Conservation (phyloP, 805 yeast genomes). For the Saccharomycopsis amapae region DNA sequence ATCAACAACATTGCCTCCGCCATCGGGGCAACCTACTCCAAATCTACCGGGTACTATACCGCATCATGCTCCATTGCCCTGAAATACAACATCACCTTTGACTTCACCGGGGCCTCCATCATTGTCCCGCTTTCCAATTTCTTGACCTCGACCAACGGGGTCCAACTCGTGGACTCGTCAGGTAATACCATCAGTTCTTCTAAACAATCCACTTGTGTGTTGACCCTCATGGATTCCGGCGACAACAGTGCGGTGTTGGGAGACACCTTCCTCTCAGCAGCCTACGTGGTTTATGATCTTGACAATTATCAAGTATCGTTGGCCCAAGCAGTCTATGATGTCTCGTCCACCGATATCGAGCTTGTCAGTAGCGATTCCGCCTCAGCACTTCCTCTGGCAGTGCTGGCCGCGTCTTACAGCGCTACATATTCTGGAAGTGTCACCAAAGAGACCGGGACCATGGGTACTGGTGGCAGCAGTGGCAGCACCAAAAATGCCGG, state of each 20-base stretch:
- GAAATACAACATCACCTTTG: conserved; percentile 35
- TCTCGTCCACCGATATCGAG: conserved; percentile 33
- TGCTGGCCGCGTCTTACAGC: conserved; percentile 39
- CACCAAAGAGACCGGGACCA: conserved; percentile 18
- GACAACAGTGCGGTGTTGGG: conserved; percentile 39
- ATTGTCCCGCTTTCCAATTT: conserved; percentile 40
- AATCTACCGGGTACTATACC: conserved; percentile 37
- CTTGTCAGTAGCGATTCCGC: conserved; percentile 29
- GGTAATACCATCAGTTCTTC: conserved; percentile 22
- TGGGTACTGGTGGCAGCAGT: neutral
- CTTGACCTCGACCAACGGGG: conserved; percentile 21
- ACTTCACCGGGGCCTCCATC: conserved; percentile 54
- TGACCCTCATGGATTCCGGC: conserved; percentile 35
- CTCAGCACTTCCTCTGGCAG: conserved; percentile 46
- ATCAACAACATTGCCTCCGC: conserved; percentile 26
- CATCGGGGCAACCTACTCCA: conserved; percentile 32
- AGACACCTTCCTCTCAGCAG: conserved; percentile 44
- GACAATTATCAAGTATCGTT: conserved; percentile 37
- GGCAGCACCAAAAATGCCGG: neutral
- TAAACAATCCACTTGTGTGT: conserved; percentile 33
- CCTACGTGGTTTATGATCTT: conserved; percentile 50
- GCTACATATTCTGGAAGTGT: conserved; percentile 34
- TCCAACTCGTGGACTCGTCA: neutral
- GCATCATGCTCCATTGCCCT: conserved; percentile 38
- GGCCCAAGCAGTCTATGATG: conserved; percentile 37